These are phyloP conservation scores for Aspergillus bombycis DNA, from an alignment of 2,329 filamentous ascomycete genomes.

Conservation along the genomic window DNA sequence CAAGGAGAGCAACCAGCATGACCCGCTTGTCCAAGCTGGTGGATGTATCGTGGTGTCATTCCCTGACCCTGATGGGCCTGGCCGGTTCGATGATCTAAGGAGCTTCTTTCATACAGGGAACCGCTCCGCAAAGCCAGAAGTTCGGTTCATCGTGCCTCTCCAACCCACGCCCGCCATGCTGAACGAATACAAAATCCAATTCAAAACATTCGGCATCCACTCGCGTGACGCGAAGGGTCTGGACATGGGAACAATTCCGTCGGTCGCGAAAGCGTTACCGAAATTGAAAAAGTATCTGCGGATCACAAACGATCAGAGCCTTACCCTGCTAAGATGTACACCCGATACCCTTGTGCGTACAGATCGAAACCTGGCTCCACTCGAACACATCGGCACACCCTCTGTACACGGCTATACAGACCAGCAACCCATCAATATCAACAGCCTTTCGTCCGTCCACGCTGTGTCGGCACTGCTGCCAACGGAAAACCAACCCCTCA, in stretches of 20 bases:
- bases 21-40: slow-evolving; percentile 19
- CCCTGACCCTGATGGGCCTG: not conserved
- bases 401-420: slow-evolving; percentile 28
- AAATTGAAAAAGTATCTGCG: slow-evolving; percentile 5
- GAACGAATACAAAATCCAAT: not conserved
- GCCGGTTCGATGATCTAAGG: not conserved
- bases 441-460: slow-evolving; percentile 26
- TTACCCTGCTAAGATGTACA: slow-evolving; percentile 14
- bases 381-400: slow-evolving; percentile 24
- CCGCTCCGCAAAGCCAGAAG: not conserved
- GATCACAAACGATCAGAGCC: not conserved
- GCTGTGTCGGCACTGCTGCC: slow-evolving; percentile 24
- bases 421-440: slow-evolving; percentile 27
- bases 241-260: not conserved
- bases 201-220: slow-evolving; percentile 7
- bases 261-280: not conserved
- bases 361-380: slow-evolving; percentile 23
- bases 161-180: not conserved
- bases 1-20: slow-evolving; percentile 9
- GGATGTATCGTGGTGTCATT: slow-evolving; percentile 16
- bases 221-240: not conserved
- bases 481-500: slow-evolving; percentile 23
- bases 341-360: slow-evolving; percentile 23
- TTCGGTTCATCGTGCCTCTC: slow-evolving; percentile 1
- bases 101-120: not conserved